A percentile compares a stretch with the other conserved stretches of the same genome.
These are phyloP conservation scores for Psilocybe cubensis DNA, from an alignment of 768 basidiomycete species.

Conservation along the genomic window DNA sequence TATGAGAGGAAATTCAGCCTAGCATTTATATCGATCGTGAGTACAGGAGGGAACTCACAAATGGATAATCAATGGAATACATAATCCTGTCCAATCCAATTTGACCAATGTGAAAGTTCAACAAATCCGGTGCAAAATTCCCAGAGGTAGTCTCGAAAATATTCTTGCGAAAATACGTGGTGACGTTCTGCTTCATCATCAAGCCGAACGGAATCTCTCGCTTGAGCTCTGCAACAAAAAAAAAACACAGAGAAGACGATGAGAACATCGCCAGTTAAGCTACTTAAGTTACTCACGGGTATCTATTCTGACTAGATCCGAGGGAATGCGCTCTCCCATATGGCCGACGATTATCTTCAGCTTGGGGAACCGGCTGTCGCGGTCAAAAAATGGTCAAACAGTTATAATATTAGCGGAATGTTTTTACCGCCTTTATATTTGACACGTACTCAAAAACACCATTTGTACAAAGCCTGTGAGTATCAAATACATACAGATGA, in stretches of 20 bases:
- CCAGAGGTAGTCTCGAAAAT: conserved; percentile 44
- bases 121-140: conserved; percentile 41
- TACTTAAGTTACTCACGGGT: conserved; percentile 29
- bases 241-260: not conserved
- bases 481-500: no score
- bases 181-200: conserved; percentile 40
- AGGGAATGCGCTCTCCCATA: conserved; percentile 45
- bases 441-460: not conserved
- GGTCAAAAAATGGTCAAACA: not conserved
- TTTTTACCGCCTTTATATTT: no score
- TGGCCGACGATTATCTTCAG: conserved; percentile 46
- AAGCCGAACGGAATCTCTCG: conserved; percentile 31
- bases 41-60: conserved; percentile 22
- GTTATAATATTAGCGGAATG: no score
- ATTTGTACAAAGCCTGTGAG: not conserved
- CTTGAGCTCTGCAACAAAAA: conserved; percentile 30
- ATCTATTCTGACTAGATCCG: conserved; percentile 43
- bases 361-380: conserved; percentile 41
- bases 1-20: not conserved
- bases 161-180: conserved; percentile 42
- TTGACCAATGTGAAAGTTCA: conserved; percentile 41
- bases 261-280: no score
- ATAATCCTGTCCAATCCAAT: conserved; percentile 44
- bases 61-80: conserved; percentile 44
- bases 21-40: not conserved